A percentile compares a stretch with the other conserved stretches of the same genome.
These are phyloP conservation scores for Skeletonema marinoi DNA, from an alignment of 108 stramenopile species.

Conservation along the genomic window DNA sequence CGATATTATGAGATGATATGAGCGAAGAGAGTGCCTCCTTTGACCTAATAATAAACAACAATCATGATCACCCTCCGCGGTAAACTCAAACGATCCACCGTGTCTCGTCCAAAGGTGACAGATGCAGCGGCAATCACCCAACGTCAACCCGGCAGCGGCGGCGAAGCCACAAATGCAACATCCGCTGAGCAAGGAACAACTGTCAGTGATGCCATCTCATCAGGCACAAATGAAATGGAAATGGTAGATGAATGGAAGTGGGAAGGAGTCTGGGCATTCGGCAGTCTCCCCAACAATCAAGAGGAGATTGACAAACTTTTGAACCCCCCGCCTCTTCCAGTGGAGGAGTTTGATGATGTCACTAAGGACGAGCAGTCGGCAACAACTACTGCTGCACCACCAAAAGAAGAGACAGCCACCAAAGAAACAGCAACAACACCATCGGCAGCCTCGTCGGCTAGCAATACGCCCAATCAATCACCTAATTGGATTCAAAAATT, in stretches of 20 bases:
- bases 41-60: neutral
- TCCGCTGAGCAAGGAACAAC: neutral
- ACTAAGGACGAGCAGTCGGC: neutral
- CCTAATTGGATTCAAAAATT: slow-evolving; percentile 5
- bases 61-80: slow-evolving; percentile 52
- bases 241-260: slow-evolving; percentile 55
- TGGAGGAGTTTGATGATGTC: neutral
- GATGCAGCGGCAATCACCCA: slow-evolving; percentile 3
- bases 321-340: neutral
- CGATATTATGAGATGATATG: neutral
- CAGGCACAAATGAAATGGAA: neutral
- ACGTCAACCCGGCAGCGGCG: neutral
- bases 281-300: slow-evolving; percentile 29
- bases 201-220: neutral
- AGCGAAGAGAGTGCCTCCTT: neutral
- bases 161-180: neutral
- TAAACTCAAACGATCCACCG: slow-evolving; percentile 35
- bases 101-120: slow-evolving; percentile 2
- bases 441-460: neutral
- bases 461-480: neutral
- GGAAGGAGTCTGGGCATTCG: slow-evolving; percentile 77
- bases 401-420: neutral
- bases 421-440: neutral
- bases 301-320: neutral
- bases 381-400: neutral